These are phyloP conservation scores for Trichosporon sp. DNA, from an alignment of 1,284 basidiomycete species.

Conservation along the genomic window DNA sequence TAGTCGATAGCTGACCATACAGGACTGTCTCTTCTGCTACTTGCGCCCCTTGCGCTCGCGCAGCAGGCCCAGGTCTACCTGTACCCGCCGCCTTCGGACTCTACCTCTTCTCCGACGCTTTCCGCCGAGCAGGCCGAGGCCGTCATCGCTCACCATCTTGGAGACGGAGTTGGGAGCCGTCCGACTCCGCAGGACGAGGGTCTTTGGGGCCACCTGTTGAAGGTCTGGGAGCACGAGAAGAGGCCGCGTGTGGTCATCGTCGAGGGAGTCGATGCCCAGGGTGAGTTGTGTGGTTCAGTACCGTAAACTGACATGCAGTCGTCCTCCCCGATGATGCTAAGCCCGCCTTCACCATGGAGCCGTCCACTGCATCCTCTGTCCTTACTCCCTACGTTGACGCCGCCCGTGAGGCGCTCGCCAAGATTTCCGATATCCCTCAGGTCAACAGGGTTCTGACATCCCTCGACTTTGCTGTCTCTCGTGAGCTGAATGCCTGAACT, in stretches of 20 bases:
- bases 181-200: constrained; percentile 39
- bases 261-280: constrained; percentile 37
- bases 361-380: constrained; percentile 5
- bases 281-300: constrained; percentile 21
- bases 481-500: neutral
- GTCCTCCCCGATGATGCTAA: neutral
- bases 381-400: constrained; percentile 13
- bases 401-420: constrained; percentile 8
- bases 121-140: constrained; percentile 42
- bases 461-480: constrained; percentile 8
- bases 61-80: constrained; percentile 40
- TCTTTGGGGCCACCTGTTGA: constrained; percentile 41
- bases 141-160: constrained; percentile 45
- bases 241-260: constrained; percentile 41
- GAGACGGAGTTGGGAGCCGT: constrained; percentile 31
- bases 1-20: neutral
- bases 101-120: constrained; percentile 31
- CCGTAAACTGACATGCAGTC: neutral
- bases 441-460: constrained; percentile 18
- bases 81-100: constrained; percentile 36
- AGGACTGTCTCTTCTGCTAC: constrained; percentile 3
- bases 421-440: constrained; percentile 6
- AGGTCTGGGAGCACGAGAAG: constrained; percentile 20
- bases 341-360: constrained; percentile 15
- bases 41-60: constrained; percentile 8